phyloP scores from a whole-genome alignment of 495 filamentous ascomycete species.

The Aspergillus baeticus region DNA sequence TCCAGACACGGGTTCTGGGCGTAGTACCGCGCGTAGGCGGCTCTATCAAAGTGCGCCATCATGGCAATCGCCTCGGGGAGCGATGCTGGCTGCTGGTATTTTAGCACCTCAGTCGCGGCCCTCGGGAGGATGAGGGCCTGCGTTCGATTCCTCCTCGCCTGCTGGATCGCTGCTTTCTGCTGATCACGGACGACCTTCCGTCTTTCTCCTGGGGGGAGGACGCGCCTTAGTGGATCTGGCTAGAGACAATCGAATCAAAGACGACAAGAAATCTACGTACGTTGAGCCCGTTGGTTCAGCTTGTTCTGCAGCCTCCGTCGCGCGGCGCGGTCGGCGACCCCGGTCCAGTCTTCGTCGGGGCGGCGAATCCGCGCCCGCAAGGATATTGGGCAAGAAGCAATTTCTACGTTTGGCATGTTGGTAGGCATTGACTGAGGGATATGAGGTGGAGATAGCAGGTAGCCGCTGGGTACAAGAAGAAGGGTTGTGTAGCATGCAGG shows the following conservation, averaged over 20 bases:
- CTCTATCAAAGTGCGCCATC: constrained; percentile 9
- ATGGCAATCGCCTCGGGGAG: background rate
- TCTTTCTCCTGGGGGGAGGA: background rate
- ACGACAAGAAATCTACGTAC: constrained; percentile 10
- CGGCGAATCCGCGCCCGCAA: too few species aligned
- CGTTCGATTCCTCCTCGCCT: background rate
- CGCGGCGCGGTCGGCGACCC: constrained; percentile 11
- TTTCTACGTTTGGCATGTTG: too few species aligned
- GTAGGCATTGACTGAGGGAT: too few species aligned
- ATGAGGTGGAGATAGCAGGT: too few species aligned
- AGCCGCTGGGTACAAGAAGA: too few species aligned
- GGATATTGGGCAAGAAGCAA: too few species aligned
- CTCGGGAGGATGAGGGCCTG: constrained; percentile 1
- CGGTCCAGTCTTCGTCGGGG: constrained; percentile 18
- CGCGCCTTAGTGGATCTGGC: background rate
- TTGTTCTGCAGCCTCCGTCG: constrained; percentile 15
- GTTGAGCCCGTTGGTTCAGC: constrained; percentile 16
- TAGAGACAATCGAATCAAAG: too few species aligned
- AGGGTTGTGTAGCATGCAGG: too few species aligned
- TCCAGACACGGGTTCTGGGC: constrained; percentile 10
- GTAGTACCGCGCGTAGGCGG: constrained; percentile 11
- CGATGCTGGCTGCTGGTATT: background rate
- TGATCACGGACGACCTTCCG: background rate
- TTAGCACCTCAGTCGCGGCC: background rate
- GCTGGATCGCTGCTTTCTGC: background rate